Evolutionary conservation across 2,329 filamentous ascomycete species (phyloP), one percentile per base, ranked within the genome.

Genomic region (Fusarium sp.): DNA sequence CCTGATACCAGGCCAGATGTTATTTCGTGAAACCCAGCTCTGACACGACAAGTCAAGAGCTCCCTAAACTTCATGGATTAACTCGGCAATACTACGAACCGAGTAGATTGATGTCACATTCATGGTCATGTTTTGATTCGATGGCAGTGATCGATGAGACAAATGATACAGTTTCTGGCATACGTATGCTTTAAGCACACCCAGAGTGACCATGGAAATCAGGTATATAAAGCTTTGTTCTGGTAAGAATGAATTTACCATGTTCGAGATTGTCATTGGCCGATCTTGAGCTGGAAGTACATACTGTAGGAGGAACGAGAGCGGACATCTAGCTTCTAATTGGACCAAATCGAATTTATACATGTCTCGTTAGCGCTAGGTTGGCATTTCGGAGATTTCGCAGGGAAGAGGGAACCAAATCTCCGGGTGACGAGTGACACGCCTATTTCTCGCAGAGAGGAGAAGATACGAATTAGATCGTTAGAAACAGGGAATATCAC

Each of bases 331-430:
- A 59, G 47, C 45, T 42, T 55, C 53, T 73, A 50, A 78, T 76
- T 77, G 68, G 75, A 24, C n/a, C 26, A 38, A 33, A 18, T 12
- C 22, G 24, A 57, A 30, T 48, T 60, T 59, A 68, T 73, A 65
- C 60, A 70, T 56, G 58, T 65, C 50, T 68, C 28, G 56, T 66
- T 73, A 74, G 70, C 57, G 59, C 55, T 61, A 68, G 63, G 54
- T 71, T 75, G 62, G 63, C 64, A 61, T 61, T 55, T 69, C 67
- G 69, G 70, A 65, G 64, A 75, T 77, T 77, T 75, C 65, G 33
- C 26, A 67, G 64, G 45, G 48, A 68, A 63, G 66, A 75, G 68
- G 50, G 65, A 59, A 50, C 60, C 75, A 77, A 77, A 77, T 77
- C 51, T 77, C 75, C 75, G 75, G 70, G 61, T 18, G 33, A 53